These are phyloP conservation scores for Histomonas meleagridis DNA, from an alignment of 208 protist species.

Conservation along the genomic window DNA sequence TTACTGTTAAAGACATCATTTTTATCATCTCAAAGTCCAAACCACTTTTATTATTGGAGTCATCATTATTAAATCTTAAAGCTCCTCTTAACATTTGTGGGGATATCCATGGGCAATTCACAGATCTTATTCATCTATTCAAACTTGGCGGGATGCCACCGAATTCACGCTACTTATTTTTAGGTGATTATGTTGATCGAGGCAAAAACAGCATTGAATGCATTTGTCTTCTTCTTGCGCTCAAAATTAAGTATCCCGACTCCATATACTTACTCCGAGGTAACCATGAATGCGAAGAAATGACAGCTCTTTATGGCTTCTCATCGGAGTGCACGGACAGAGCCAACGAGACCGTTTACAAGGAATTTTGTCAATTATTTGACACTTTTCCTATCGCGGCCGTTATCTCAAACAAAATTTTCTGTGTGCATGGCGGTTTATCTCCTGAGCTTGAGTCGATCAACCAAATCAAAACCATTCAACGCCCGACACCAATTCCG, in stretches of 20 bases:
- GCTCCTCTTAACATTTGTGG: not conserved
- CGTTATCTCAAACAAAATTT: not conserved
- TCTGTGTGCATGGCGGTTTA: conserved; percentile 50
- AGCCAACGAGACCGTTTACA: not conserved
- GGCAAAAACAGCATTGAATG: conserved; percentile 42
- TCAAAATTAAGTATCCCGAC: conserved; percentile 45
- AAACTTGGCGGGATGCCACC: not conserved
- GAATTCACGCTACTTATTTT: conserved; percentile 31
- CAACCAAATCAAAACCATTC: conserved; percentile 81
- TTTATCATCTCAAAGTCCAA: not conserved
- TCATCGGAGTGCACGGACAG: conserved; percentile 36
- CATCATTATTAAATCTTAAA: not conserved
- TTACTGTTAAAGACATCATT: no score
- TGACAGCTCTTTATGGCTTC: conserved; percentile 45
- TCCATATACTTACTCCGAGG: conserved; percentile 44
- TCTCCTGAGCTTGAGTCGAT: conserved; percentile 81
- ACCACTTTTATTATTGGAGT: not conserved
- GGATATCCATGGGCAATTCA: conserved; percentile 18
- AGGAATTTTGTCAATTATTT: not conserved
- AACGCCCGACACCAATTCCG: conserved; percentile 75
- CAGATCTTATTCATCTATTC: not conserved
- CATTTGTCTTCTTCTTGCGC: conserved; percentile 40
- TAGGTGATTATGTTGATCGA: conserved; percentile 51
- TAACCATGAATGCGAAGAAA: conserved; percentile 48
- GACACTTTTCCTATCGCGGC: not conserved